Conservation (phyloP, 1,284 basidiomycete genomes). For the Ceratobasidium sp. region DNA sequence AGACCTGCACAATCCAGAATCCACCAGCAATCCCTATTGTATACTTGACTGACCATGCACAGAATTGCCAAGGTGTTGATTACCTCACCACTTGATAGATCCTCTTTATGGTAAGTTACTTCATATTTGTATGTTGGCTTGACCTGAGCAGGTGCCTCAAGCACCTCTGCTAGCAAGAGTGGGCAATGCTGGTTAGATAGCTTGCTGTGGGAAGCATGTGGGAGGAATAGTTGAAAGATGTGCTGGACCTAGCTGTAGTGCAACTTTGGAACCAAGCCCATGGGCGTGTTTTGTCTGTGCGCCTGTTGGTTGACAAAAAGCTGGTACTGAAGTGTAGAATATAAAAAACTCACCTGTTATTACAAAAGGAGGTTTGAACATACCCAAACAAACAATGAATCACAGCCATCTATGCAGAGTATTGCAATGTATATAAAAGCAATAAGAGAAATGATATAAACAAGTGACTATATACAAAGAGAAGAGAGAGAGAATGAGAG, state of each 20-base stretch:
- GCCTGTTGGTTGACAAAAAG: not conserved
- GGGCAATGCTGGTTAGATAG: conserved; percentile 39
- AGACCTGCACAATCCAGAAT: conserved; percentile 47
- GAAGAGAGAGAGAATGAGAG: too few species aligned
- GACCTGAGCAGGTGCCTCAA: conserved; percentile 12
- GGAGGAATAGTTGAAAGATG: conserved; percentile 42
- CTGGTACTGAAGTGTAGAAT: not conserved
- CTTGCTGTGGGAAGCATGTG: conserved; percentile 38
- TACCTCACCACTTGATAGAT: conserved; percentile 35
- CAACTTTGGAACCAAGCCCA: not conserved
- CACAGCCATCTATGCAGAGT: not conserved
- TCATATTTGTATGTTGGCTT: conserved; percentile 18
- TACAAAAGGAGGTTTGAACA: not conserved
- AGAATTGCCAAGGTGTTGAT: conserved; percentile 39
- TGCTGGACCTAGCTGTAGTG: conserved; percentile 45
- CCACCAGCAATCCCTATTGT: conserved; percentile 42
- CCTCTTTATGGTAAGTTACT: not conserved
- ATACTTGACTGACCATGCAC: conserved; percentile 41
- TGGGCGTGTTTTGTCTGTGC: not conserved
- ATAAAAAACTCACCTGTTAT: not conserved
- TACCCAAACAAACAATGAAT: not conserved
- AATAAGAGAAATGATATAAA: too few species aligned
- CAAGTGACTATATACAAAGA: too few species aligned
- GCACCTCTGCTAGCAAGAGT: conserved; percentile 9
- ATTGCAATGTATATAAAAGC: too few species aligned